Evolutionary conservation across 2,329 filamentous ascomycete species (phyloP).

Genomic region (Uncinocarpus reesii): DNA sequence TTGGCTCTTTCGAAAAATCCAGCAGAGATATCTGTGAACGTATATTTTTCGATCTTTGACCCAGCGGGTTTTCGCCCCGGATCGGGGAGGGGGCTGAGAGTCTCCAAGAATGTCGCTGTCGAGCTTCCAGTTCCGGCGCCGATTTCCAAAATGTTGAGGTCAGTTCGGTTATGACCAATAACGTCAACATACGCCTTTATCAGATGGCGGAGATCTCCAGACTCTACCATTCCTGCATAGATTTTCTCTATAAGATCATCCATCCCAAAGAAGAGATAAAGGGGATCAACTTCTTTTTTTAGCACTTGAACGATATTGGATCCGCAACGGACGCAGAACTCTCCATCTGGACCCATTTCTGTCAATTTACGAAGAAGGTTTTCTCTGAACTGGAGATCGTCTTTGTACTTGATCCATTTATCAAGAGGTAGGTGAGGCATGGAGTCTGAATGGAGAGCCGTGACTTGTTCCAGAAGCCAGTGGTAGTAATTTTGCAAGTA

Average conservation of each 20-base stretch:
- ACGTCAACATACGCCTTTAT: constrained; percentile 20
- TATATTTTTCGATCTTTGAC: constrained; percentile 5
- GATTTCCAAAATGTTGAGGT: constrained; percentile 19
- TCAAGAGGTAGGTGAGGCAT: constrained; percentile 22
- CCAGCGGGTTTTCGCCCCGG: background rate
- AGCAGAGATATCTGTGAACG: constrained; percentile 37
- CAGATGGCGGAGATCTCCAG: constrained; percentile 12
- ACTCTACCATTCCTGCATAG: constrained; percentile 17
- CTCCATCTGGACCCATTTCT: constrained; percentile 23
- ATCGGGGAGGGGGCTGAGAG: constrained; percentile 8
- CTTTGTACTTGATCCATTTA: constrained; percentile 19
- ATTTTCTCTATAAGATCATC: constrained; percentile 23
- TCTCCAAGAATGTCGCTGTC: constrained; percentile 11
- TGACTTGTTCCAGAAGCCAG: constrained; percentile 23
- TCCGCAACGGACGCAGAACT: constrained; percentile 25
- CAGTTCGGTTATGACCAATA: constrained; percentile 21
- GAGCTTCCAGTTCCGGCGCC: constrained; percentile 18
- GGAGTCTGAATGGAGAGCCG: constrained; percentile 17
- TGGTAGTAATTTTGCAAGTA: constrained; percentile 25
- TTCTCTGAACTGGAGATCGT: constrained; percentile 20
- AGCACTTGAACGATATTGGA: constrained; percentile 24
- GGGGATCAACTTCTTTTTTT: constrained; percentile 24
- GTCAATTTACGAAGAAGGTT: constrained; percentile 20
- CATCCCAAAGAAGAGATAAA: constrained; percentile 29
- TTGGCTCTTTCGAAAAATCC: constrained; percentile 34